Conservation (phyloP, 108 stramenopile genomes). For the Cylindrotheca fusiformis region DNA sequence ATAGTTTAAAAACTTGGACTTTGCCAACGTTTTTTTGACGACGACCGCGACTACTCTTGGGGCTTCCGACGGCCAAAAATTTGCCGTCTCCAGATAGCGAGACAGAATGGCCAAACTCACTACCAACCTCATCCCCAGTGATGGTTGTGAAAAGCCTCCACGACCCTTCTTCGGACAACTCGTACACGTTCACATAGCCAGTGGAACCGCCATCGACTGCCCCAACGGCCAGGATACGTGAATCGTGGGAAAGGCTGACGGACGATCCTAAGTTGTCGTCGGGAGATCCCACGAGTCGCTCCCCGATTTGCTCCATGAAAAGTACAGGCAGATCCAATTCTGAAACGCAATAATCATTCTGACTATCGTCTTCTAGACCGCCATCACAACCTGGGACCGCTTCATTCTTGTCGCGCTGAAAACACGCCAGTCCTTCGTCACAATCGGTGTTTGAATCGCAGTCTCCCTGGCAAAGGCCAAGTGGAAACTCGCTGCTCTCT, state of each 20-base stretch:
- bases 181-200: not conserved
- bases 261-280: not conserved
- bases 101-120: slow-evolving; percentile 4
- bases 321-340: not conserved
- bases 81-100: slow-evolving; percentile 9
- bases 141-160: not conserved
- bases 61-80: slow-evolving; percentile 1
- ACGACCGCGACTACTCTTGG: not conserved
- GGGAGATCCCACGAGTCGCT: not conserved
- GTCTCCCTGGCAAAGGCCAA: not conserved
- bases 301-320: not conserved
- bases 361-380: slow-evolving; percentile 2
- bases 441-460: slow-evolving; percentile 7
- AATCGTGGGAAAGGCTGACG: not conserved
- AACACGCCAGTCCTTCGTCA: slow-evolving; percentile 20
- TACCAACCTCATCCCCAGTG: not conserved
- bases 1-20: not conserved
- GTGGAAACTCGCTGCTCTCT: not conserved
- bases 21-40: not conserved
- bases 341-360: slow-evolving; percentile 19
- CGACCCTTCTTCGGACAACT: not conserved
- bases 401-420: slow-evolving; percentile 18
- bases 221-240: not conserved
- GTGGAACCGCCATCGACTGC: not conserved
- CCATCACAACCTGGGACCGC: slow-evolving; percentile 31